Conservation (phyloP, 1,284 basidiomycete species). For the Ustilago cynodontis region DNA sequence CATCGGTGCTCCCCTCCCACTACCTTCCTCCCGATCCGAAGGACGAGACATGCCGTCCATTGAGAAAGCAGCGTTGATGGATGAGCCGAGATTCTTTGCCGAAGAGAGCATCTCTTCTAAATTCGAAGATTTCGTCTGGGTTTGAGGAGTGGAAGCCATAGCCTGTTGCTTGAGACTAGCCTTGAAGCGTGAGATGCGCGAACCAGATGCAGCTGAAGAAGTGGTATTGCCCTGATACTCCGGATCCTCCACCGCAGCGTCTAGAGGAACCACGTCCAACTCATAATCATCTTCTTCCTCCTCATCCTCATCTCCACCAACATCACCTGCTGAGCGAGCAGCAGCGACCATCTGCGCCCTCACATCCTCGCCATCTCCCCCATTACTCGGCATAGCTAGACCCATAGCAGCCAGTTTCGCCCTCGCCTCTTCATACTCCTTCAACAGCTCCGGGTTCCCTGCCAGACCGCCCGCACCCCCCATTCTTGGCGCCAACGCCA, state of each 20-base stretch:
- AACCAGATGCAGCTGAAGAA: constrained; percentile 5
- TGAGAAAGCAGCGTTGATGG: constrained; percentile 7
- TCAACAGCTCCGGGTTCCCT: constrained; percentile 54
- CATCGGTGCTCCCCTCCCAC: constrained; percentile 19
- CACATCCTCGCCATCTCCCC: not conserved
- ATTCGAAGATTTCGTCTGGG: constrained; percentile 11
- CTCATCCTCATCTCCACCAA: not conserved
- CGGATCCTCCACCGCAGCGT: constrained; percentile 45
- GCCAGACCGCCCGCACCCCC: constrained; percentile 39
- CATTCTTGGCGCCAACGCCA: constrained; percentile 57
- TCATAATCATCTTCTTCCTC: constrained; percentile 50
- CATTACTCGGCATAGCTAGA: constrained; percentile 20
- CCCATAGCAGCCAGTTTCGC: constrained; percentile 48
- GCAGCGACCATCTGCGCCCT: constrained; percentile 17
- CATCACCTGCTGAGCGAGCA: constrained; percentile 5
- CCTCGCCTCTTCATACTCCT: constrained; percentile 63
- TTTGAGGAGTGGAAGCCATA: not conserved
- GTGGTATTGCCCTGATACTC: constrained; percentile 46
- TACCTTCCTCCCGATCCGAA: not conserved
- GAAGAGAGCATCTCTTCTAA: constrained; percentile 42
- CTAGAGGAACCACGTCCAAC: constrained; percentile 50
- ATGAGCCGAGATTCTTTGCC: constrained; percentile 45
- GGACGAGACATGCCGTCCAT: constrained; percentile 29
- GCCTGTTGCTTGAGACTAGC: constrained; percentile 32
- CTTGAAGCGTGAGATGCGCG: constrained; percentile 57